Evolutionary conservation across 2,329 filamentous ascomycete species (phyloP).

Genomic region (Paecilomyces variotii): DNA sequence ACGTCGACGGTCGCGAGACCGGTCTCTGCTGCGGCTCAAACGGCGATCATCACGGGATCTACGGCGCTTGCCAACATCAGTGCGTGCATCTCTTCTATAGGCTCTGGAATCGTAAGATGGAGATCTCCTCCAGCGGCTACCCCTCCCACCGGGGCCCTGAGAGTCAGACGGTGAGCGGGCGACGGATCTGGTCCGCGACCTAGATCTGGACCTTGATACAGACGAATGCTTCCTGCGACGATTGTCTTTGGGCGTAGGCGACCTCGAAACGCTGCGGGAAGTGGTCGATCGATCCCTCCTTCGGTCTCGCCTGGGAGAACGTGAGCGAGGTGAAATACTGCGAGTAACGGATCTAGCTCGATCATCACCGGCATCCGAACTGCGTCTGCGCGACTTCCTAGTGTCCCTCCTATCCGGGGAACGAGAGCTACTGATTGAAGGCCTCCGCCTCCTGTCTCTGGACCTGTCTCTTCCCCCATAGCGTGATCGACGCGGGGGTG

Average conservation of each 20-base stretch:
- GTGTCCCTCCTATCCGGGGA: constrained; percentile 31
- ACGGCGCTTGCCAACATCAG: constrained; percentile 44
- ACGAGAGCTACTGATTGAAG: constrained; percentile 29
- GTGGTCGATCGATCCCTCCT: constrained; percentile 33
- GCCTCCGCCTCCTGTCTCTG: constrained; percentile 23
- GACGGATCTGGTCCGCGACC: constrained; percentile 30
- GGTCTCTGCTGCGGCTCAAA: constrained; percentile 31
- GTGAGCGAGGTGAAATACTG: constrained; percentile 47
- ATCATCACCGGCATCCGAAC: constrained; percentile 35
- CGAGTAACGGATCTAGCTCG: constrained; percentile 42
- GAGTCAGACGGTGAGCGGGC: constrained; percentile 27
- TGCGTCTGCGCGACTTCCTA: constrained; percentile 28
- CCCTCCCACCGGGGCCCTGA: constrained; percentile 16
- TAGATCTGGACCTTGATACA: constrained; percentile 30
- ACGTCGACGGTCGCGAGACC: constrained; percentile 23
- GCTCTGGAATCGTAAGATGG: constrained; percentile 35
- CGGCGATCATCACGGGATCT: constrained; percentile 34
- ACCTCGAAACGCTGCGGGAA: constrained; percentile 28
- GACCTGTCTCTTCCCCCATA: constrained; percentile 15
- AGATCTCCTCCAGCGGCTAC: constrained; percentile 35
- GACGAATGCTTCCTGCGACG: constrained; percentile 26
- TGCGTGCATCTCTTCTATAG: constrained; percentile 35
- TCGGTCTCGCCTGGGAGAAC: constrained; percentile 43
- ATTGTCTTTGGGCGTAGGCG: constrained; percentile 23
- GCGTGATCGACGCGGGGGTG: constrained; percentile 21